These are phyloP conservation scores for Suillus luteus DNA, from an alignment of 768 basidiomycete genomes.

Conservation along the genomic window DNA sequence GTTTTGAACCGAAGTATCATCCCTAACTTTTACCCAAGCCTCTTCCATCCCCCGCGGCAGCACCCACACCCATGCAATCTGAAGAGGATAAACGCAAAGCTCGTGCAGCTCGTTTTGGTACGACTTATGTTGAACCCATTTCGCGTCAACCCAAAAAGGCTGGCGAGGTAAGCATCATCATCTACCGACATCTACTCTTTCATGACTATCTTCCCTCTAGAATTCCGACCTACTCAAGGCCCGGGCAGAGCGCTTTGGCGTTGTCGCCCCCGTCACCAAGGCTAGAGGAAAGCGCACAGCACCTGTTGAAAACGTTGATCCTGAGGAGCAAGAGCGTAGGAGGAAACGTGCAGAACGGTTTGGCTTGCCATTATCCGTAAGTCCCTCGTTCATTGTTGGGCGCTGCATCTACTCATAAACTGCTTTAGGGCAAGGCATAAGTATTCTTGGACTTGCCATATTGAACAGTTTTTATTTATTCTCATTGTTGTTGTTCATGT, in stretches of 20 bases:
- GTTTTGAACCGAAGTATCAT: not conserved
- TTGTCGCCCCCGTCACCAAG: slow-evolving; percentile 19
- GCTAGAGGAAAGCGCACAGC: slow-evolving; percentile 33
- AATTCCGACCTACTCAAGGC: slow-evolving; percentile 50
- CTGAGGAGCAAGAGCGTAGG: slow-evolving; percentile 59
- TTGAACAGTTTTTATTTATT: slow-evolving; percentile 3
- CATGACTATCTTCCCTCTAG: slow-evolving; percentile 31
- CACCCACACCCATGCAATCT: not conserved
- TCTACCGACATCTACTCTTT: not conserved
- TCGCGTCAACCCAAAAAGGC: slow-evolving; percentile 27
- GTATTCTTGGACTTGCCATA: not conserved
- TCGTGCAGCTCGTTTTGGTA: slow-evolving; percentile 72
- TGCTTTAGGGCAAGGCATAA: not conserved
- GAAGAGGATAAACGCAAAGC: slow-evolving; percentile 60
- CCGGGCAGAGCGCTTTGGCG: slow-evolving; percentile 60
- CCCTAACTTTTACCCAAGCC: slow-evolving; percentile 11
- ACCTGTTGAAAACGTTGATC: slow-evolving; percentile 47
- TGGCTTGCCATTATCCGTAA: slow-evolving; percentile 31
- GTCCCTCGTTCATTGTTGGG: not conserved
- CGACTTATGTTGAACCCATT: slow-evolving; percentile 52
- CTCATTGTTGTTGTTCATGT: not conserved
- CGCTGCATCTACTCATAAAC: not conserved
- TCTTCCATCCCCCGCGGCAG: slow-evolving; percentile 9
- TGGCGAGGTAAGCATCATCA: not conserved
- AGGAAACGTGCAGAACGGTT: slow-evolving; percentile 70